Base-by-base conservation (phyloP, 2,329 filamentous ascomycete genomes). In the Plectosphaerella cucumerina region DNA sequence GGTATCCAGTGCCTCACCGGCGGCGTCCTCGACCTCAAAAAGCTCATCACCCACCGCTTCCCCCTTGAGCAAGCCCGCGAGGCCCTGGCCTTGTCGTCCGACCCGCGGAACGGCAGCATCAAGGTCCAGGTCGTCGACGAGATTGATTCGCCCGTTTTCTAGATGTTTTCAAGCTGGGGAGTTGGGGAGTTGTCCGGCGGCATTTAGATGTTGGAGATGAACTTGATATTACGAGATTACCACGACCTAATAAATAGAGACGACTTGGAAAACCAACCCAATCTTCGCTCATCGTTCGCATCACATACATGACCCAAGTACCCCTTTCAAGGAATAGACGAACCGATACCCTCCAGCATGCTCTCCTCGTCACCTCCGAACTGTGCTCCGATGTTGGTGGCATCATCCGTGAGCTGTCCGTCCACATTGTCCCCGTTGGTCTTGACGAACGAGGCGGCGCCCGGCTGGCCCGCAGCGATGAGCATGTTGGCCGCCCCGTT, bases 1-100 rank as follows among this genome's bases (percentile, higher is more conserved):
- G 85, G 81, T 0, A 84, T 89, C 33, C 72, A 78, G 6, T 81
- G 79, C 45, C 61, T 89, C 23, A 75, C 73, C 39, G 80, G 82
- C 4, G 78, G 78, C 0, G 72, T 87, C 1, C 61, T 89, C 9
- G 76, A 87, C 60, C 68, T 86, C 18, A 83, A 83, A 60, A 76
- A 74, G 46, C 66, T 87, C 17, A 77, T 88, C 4, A 82, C 84
- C 11, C 84, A 89, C 62, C 73, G 70, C 1, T 86, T 82, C 54
- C 77, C 80, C 1, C 67, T 89, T 21, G 84, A 87, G 53, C 71
- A 79, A 54, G 82, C 84, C 0, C 57, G 80, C 1, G 80, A 86
- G 23, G 85, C 81, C 0, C 53, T 69, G 47, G 59, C 60, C 1
- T 47, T 69, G 22, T 65, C 63, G 5, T 67, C 65, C 15, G 65